A percentile compares a stretch with the other conserved stretches of the same genome.
Conservation (phyloP, 208 protist species). For the Trichomonas tenax region DNA sequence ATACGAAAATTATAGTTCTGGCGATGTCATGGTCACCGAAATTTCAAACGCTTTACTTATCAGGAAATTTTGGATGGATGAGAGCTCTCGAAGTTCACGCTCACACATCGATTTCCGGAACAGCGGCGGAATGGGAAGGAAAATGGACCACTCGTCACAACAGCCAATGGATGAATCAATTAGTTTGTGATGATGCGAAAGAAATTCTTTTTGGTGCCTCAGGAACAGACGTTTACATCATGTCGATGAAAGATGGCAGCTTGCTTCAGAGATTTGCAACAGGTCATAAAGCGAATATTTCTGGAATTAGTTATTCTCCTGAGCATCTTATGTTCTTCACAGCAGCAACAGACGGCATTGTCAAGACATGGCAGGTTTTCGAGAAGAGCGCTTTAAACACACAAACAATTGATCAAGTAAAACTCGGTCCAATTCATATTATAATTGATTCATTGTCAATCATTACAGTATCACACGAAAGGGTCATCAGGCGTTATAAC, state of each 20-base stretch:
- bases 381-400: neutral
- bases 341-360: neutral
- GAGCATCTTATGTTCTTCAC: neutral
- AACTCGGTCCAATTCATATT: neutral
- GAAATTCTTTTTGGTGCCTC: neutral
- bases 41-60: neutral
- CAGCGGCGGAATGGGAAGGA: neutral
- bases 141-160: neutral
- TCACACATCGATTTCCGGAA: neutral
- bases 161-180: neutral
- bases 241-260: neutral
- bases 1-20: neutral
- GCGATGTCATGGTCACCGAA: neutral
- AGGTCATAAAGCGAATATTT: neutral
- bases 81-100: neutral
- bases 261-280: neutral
- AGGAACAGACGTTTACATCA: neutral
- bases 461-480: neutral
- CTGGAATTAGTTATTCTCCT: neutral
- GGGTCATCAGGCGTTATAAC: neutral
- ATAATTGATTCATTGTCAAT: neutral
- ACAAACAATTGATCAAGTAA: neutral
- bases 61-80: slow-evolving; percentile 15
- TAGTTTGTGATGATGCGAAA: neutral
- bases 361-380: neutral